Evolutionary conservation across 179 eudicot genomes (phyloP).

Genomic region (Beta lomatogona): DNA sequence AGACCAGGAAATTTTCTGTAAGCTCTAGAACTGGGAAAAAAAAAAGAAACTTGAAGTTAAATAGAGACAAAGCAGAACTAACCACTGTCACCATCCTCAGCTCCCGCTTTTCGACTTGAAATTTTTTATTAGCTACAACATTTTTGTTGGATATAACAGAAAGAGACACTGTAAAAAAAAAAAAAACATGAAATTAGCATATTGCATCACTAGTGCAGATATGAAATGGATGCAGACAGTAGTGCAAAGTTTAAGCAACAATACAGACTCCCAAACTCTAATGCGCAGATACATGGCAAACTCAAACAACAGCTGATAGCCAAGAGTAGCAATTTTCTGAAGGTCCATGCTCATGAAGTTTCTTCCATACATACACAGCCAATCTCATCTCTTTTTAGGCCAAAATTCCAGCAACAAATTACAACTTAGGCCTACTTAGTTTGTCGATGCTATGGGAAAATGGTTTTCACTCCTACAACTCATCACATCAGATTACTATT

Average conservation of each 20-base stretch:
- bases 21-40: not conserved
- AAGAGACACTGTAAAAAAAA: slow-evolving; percentile 45
- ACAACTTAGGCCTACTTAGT: not conserved
- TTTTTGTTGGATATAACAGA: slow-evolving; percentile 31
- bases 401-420: no score
- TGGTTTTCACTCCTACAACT: not conserved
- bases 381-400: no score
- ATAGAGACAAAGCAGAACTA: slow-evolving; percentile 23
- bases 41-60: not conserved
- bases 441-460: not conserved
- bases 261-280: not conserved
- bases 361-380: no score
- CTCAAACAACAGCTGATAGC: no score
- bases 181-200: not conserved
- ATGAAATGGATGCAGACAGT: not conserved
- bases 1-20: not conserved
- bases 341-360: no score
- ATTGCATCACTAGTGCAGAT: not conserved
- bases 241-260: not conserved
- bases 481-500: not conserved
- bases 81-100: slow-evolving; percentile 49
- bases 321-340: no score
- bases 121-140: slow-evolving; percentile 33
- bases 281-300: not conserved
- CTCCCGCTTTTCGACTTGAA: slow-evolving; percentile 52